A percentile compares a stretch with the other conserved stretches of the same genome.
Conservation (phyloP, 2,329 filamentous ascomycete genomes). For the Aureobasidium sp. region DNA sequence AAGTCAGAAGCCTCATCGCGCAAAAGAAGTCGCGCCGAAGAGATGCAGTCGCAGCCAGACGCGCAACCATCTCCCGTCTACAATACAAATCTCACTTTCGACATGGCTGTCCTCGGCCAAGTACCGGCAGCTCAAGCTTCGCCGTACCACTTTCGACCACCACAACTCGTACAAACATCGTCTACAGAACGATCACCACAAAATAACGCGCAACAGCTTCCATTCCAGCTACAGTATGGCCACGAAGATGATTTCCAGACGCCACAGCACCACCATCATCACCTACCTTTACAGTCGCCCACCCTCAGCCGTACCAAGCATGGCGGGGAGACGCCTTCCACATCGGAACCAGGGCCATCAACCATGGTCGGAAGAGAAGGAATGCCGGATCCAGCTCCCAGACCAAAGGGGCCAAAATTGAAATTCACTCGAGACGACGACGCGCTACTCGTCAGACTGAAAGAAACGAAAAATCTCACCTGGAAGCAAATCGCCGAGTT, state of each 20-base stretch:
- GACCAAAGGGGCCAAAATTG: constrained; percentile 79
- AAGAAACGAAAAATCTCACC: constrained; percentile 88
- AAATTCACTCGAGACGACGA: constrained; percentile 94
- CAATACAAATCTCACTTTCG: background rate
- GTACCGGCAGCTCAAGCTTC: background rate
- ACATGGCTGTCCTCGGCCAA: background rate
- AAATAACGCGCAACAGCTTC: background rate
- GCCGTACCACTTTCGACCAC: constrained; percentile 5
- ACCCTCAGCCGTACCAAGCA: constrained; percentile 57
- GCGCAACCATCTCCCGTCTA: background rate
- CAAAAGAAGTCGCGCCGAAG: constrained; percentile 12
- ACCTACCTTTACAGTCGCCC: constrained; percentile 65
- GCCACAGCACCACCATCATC: constrained; percentile 69
- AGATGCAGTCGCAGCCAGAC: background rate
- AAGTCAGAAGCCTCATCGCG: constrained; percentile 1
- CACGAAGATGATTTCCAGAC: background rate
- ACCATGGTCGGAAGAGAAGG: constrained; percentile 79
- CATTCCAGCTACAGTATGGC: background rate
- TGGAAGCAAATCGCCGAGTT: constrained; percentile 98
- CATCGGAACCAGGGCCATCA: constrained; percentile 54
- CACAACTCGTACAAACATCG: background rate
- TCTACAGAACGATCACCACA: background rate
- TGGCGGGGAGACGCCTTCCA: constrained; percentile 35
- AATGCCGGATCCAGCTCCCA: constrained; percentile 75
- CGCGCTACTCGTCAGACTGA: constrained; percentile 76